phyloP scores from a whole-genome alignment of 805 yeast genomes.

The Saccharomyces paradoxus region DNA sequence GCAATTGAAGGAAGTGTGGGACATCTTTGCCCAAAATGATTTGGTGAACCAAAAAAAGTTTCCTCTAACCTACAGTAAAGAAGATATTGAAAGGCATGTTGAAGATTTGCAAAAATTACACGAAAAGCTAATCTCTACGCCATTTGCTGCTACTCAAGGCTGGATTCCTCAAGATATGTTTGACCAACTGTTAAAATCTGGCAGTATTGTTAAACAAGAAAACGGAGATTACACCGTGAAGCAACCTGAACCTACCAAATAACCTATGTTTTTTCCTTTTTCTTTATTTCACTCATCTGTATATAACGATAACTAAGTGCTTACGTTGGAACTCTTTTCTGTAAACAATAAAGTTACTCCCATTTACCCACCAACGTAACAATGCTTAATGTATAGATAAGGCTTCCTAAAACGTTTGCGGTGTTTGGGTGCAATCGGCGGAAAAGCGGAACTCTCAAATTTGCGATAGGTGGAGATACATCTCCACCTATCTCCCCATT shows the following conservation, averaged over 20 bases:
- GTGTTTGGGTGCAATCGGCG: neutral
- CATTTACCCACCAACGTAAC: neutral
- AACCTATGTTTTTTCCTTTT: neutral
- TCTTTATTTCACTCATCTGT: neutral
- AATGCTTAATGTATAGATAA: neutral
- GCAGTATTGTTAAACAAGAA: constrained; percentile 53
- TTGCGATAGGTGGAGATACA: neutral
- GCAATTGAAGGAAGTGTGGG: constrained; percentile 65
- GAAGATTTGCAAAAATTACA: constrained; percentile 58
- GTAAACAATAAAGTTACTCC: too few species aligned
- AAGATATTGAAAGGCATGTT: constrained; percentile 51
- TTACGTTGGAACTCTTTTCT: neutral
- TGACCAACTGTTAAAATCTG: constrained; percentile 56
- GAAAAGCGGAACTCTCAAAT: neutral
- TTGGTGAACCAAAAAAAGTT: constrained; percentile 43
- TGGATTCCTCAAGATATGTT: constrained; percentile 96
- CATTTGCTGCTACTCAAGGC: constrained; percentile 85
- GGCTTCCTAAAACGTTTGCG: neutral
- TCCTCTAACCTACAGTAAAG: constrained; percentile 57
- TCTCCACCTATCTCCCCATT: neutral
- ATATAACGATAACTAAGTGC: neutral
- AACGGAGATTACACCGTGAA: constrained; percentile 44
- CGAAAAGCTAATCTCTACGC: constrained; percentile 55
- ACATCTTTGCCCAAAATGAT: constrained; percentile 49
- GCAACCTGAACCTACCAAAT: neutral